These are phyloP conservation scores for Ogataea angusta DNA, from an alignment of 805 yeast species.

Conservation along the genomic window DNA sequence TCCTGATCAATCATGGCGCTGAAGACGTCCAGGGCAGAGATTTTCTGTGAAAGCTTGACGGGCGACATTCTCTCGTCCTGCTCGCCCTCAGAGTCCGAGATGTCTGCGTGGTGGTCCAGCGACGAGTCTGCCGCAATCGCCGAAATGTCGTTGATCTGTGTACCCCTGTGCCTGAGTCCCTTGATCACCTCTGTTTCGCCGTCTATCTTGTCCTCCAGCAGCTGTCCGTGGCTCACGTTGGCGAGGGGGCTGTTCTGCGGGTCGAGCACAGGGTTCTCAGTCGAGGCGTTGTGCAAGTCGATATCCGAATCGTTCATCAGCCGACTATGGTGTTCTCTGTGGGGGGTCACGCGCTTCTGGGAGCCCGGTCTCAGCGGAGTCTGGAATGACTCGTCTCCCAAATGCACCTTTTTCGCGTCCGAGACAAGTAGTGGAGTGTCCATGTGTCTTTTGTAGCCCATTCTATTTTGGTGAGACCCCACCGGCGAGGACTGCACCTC, in stretches of 20 bases:
- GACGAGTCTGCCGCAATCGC: conserved; percentile 23
- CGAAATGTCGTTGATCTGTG: conserved; percentile 20
- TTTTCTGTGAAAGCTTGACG: conserved; percentile 19
- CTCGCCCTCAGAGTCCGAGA: conserved; percentile 9
- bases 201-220: conserved; percentile 24
- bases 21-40: conserved; percentile 21
- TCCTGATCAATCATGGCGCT: conserved; percentile 21
- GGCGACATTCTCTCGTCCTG: conserved; percentile 26
- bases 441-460: conserved; percentile 16
- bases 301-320: conserved; percentile 22
- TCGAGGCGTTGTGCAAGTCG: conserved; percentile 13
- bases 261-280: conserved; percentile 18
- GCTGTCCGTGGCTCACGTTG: conserved; percentile 28
- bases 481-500: conserved; percentile 26
- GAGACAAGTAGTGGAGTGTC: conserved; percentile 7
- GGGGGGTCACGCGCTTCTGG: conserved; percentile 17
- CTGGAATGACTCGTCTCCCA: conserved; percentile 18
- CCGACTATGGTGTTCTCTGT: conserved; percentile 26
- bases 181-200: conserved; percentile 28
- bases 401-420: conserved; percentile 10
- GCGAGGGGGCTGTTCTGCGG: conserved; percentile 31
- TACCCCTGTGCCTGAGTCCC: conserved; percentile 14
- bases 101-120: conserved; percentile 12
- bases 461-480: conserved; percentile 20
- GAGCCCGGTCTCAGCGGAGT: conserved; percentile 17